Conservation (phyloP, 129 eudicot genomes). For the Logfia minima region DNA sequence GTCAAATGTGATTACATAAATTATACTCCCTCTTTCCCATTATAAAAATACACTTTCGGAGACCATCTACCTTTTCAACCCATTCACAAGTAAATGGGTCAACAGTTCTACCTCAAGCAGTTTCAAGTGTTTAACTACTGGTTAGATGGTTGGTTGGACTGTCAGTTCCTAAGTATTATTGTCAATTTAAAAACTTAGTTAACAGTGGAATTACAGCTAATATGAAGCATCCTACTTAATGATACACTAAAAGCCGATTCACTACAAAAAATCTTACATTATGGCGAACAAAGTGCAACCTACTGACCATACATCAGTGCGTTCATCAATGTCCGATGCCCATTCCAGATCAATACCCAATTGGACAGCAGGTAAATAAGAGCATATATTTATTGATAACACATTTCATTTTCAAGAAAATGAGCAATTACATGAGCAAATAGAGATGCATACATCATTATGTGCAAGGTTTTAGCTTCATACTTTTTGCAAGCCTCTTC, state of each 20-base stretch:
- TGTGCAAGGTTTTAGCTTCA: constrained; percentile 85
- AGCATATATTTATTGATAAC: neutral
- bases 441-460: constrained; percentile 53
- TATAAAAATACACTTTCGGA: neutral
- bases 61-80: neutral
- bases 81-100: neutral
- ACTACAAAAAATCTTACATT: constrained; percentile 54
- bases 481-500: constrained; percentile 95
- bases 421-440: neutral
- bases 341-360: neutral
- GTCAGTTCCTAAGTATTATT: neutral
- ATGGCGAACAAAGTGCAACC: constrained; percentile 87
- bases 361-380: neutral
- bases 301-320: constrained; percentile 87
- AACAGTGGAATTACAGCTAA: neutral
- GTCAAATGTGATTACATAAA: neutral
- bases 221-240: neutral
- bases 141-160: neutral
- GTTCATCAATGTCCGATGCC: constrained; percentile 70
- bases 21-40: too few species aligned
- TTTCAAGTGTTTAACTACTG: neutral
- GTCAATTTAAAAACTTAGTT: neutral
- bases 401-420: neutral
- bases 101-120: neutral
- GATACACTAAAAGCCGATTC: constrained; percentile 9